Base-by-base conservation (phyloP, 768 basidiomycete species). In the Lentinus brumalis region DNA sequence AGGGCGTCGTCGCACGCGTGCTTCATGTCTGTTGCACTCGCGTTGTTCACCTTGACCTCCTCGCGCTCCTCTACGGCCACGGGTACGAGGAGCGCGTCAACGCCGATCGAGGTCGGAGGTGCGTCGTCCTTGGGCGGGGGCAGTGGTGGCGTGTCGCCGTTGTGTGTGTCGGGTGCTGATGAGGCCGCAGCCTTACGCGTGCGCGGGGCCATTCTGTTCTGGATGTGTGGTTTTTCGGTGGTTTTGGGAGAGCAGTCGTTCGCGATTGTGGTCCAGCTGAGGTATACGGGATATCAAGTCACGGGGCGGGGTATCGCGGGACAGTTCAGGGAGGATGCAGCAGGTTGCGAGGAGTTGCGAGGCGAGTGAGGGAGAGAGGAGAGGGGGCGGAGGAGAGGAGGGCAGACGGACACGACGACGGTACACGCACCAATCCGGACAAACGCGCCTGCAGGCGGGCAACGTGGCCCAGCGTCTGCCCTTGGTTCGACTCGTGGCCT, bases 1-100 rank as follows among this genome's bases (percentile, higher is more conserved):
- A 98, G 77, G 47, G 89, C 88, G 76, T 98, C 96, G 74, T 98
- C 96, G 62, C 80, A 76, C 9, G 84, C 78, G 57, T 75, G 74
- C 70, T 86, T 85, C 64, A 85, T 77, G 67, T 85, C 83, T 9
- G 70, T 67, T 47, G 78, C 66, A 65, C 77, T 83, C 29, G 79
- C 76, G 59, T 81, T 83, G 74, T 85, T 86, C 56, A 84, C 77
- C 60, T 79, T 79, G 59, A 82, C 76, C 41, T 71, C 73, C 44
- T 79, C 77, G 38, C 74, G 67, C 42, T 67, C 69, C 44, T 59
- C 66, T 12, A 53, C 60, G 35, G 67, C 55, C 30, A 65, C 58
- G 21, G 72, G 70, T 14, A 69, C 61, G 4, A 61, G 54, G 30
- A 65, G 64, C 55, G 63, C 56, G 57, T 59, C 53, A 11, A 59